phyloP scores from a whole-genome alignment of 2,329 filamentous ascomycete genomes.

The Geoglossum cookeanum region DNA sequence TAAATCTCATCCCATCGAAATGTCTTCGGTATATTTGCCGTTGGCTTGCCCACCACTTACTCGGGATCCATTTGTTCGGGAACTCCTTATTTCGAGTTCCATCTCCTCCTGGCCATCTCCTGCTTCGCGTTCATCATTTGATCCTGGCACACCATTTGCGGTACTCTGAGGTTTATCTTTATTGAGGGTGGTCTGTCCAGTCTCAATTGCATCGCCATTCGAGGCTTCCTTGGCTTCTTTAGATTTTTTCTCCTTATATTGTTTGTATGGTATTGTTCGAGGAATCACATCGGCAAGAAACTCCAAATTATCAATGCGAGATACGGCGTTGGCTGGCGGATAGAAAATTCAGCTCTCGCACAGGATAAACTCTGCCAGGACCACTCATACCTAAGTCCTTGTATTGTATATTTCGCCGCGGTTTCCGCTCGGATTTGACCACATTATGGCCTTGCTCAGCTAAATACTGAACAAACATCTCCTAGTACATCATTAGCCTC shows the following conservation, averaged over 20 bases:
- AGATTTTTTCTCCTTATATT: slow-evolving; percentile 47
- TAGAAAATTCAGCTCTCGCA: neutral
- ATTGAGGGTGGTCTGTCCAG: neutral
- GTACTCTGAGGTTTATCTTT: neutral
- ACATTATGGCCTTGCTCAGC: slow-evolving; percentile 71
- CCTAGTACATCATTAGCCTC: slow-evolving; percentile 28
- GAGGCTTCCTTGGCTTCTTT: slow-evolving; percentile 20
- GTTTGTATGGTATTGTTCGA: slow-evolving; percentile 62
- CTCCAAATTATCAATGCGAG: slow-evolving; percentile 81
- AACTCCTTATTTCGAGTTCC: slow-evolving; percentile 1
- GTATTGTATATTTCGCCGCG: slow-evolving; percentile 86
- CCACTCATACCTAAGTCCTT: slow-evolving; percentile 56
- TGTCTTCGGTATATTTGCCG: neutral
- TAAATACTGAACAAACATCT: slow-evolving; percentile 90
- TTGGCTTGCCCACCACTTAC: neutral
- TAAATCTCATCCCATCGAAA: neutral
- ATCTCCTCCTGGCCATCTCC: neutral
- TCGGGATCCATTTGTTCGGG: neutral
- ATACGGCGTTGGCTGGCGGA: slow-evolving; percentile 50
- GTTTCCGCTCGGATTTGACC: slow-evolving; percentile 79
- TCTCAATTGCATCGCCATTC: neutral
- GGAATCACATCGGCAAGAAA: slow-evolving; percentile 86
- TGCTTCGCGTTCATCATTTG: neutral
- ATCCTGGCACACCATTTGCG: neutral
- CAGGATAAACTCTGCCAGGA: neutral